Evolutionary conservation across 768 basidiomycete species (phyloP).

Genomic region (Scleroderma bovista): DNA sequence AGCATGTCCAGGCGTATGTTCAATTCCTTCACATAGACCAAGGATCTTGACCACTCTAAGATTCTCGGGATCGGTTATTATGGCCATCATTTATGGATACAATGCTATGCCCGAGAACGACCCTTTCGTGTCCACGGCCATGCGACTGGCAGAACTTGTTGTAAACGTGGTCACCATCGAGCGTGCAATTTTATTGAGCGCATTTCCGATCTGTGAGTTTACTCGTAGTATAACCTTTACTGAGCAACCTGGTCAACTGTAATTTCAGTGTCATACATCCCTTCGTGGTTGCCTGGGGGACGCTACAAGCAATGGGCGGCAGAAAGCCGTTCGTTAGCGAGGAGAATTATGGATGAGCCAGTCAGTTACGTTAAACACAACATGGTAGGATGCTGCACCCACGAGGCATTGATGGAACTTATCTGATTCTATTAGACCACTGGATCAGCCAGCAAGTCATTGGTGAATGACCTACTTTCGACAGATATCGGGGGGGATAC

Average conservation of each 20-base stretch:
- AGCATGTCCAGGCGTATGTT: no score
- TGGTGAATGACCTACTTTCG: background rate
- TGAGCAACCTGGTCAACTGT: background rate
- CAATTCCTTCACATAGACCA: no score
- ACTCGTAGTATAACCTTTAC: background rate
- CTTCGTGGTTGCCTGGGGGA: constrained; percentile 15
- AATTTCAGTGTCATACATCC: constrained; percentile 14
- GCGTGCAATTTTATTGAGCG: constrained; percentile 12
- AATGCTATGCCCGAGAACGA: constrained; percentile 14
- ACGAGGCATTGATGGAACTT: background rate
- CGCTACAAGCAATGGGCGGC: constrained; percentile 7
- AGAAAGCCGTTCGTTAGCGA: constrained; percentile 7
- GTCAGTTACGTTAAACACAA: constrained; percentile 20
- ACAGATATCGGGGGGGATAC: background rate
- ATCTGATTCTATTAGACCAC: background rate
- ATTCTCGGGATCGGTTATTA: constrained; percentile 15
- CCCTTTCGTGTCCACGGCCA: constrained; percentile 11
- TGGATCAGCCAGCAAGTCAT: background rate
- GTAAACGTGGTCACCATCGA: constrained; percentile 13
- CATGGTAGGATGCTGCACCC: constrained; percentile 4
- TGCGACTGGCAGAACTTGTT: constrained; percentile 6
- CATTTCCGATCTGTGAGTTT: constrained; percentile 16
- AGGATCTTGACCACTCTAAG: constrained; percentile 6
- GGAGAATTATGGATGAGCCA: constrained; percentile 12
- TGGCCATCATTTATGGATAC: constrained; percentile 17